Evolutionary conservation across 2,329 filamentous ascomycete species (phyloP), one percentile per base, ranked within the genome.

Genomic region (Triangularia setosa): DNA sequence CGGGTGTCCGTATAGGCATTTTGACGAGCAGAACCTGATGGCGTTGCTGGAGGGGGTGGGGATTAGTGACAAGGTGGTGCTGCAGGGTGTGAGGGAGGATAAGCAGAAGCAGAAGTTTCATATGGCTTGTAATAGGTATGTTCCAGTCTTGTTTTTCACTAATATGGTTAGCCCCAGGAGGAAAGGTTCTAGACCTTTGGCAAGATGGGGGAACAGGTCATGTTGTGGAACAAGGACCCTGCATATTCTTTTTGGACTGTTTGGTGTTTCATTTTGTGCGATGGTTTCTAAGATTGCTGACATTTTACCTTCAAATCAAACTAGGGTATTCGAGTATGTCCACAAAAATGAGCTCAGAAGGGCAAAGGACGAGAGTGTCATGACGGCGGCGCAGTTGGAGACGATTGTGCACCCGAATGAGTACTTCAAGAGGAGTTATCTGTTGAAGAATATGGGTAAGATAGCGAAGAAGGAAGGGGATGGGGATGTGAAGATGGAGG

Each of bases 391-490:
- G 16, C 91, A 97, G 75, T 82, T 97, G 52, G 94, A 98, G 78
- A 98, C 94, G 0, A 96, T 99, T 74, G 89, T 97, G 23, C 95
- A 99, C 78, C 95, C 95, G 11, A 99, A 99, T 75, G 93, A 94
- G 69, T 99, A 97, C 78, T 99, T 98, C 78, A 97, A 97, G 83
- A 85, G 94, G 63, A 96, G 93, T 75, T 98, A 92, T 76, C 73
- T 96, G 70, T 79, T 99, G 66, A 97, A 93, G 81, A 91, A 95
- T 74, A 76, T 96, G 65, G 80, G 74, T 68, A 87, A 65, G 33
- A 48, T 61, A 48, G 14, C 25, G 14, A 40, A 35, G 12, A 44
- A 52, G 12, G 59, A 40, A 18, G 61, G 62, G 35, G 48, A 60
- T 12, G 67, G 61, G 4, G 71, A 73, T 61, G 70, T 73, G 6